Evolutionary conservation across 257 asterid species (phyloP), one percentile per base, ranked within the genome.

Genomic region (Echium plantagineum): DNA sequence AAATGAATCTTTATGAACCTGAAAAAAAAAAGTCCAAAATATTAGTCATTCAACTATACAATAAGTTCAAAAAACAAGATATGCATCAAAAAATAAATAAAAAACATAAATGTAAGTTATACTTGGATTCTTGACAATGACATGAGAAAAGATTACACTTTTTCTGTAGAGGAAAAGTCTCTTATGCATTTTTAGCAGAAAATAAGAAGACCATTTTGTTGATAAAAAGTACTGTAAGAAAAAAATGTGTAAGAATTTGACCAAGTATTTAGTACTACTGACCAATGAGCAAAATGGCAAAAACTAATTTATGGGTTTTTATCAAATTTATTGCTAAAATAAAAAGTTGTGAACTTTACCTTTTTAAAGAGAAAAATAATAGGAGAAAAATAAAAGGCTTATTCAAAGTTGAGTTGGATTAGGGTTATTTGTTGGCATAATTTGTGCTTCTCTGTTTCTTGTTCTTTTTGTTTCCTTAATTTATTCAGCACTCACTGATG

Each of bases 171-270:
- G 49, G 26, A 55, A 19, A 28, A 28, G 32, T 4, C 13, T 30
- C 58, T 53, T 42, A 42, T 42, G 49, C 32, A 28, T 28, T 1
- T 28, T 53, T 63, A 61, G 62, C 22, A 55, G 42, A 35, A 58
- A 13, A 60, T 7, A 9, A 35, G 46, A 35, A 35, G 10, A 35
- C 46, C 46, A 7, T 35, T 35, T 35, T 35, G 13, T 35, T 9
- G 32, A 28, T 6, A 35, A 35, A 35, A 35, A 35, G 46, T 35
- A 35, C 46, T 35, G 46, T 35, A 58, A 1, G 5, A 28, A 28
- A 28, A 28, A 28, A 28, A 62, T 24, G 59, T 22, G 38, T 21
- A 65, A 69, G 74, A 66, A 74, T 74, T 66, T 74, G 59, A 69
- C 22, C 46, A 59, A 59, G 60, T 57, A 64, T 12, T 28, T 28